Conservation (phyloP, 2,329 filamentous ascomycete species). For the Aspergillus proliferans region DNA sequence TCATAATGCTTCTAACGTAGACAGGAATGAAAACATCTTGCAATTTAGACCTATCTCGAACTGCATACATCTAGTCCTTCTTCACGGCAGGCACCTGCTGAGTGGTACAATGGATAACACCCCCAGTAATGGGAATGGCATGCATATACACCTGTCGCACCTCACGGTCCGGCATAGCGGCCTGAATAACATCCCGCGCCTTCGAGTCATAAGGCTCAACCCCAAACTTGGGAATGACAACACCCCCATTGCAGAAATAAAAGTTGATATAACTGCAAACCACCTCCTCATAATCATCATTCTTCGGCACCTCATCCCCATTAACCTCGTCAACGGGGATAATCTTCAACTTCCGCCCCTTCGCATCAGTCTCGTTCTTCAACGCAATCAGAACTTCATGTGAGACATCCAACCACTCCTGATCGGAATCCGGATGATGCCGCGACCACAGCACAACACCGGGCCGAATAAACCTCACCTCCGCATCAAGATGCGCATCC, state of each 20-base stretch:
- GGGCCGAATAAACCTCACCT: slow-evolving; percentile 19
- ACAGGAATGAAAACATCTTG: background rate
- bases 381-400: slow-evolving; percentile 15
- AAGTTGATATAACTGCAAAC: slow-evolving; percentile 23
- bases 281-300: slow-evolving; percentile 10
- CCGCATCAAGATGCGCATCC: slow-evolving; percentile 23
- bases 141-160: slow-evolving; percentile 20
- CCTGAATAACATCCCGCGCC: slow-evolving; percentile 16
- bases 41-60: background rate
- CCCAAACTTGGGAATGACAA: slow-evolving; percentile 24
- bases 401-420: slow-evolving; percentile 14
- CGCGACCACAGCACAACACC: slow-evolving; percentile 19
- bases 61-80: background rate
- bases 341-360: slow-evolving; percentile 17
- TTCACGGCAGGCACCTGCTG: slow-evolving; percentile 9
- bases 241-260: slow-evolving; percentile 23
- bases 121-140: slow-evolving; percentile 22
- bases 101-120: slow-evolving; percentile 25
- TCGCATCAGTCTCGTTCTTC: slow-evolving; percentile 13
- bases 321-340: slow-evolving; percentile 19
- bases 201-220: slow-evolving; percentile 13
- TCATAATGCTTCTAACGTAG: background rate
- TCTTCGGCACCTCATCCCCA: slow-evolving; percentile 1
- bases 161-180: slow-evolving; percentile 16
- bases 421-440: slow-evolving; percentile 8